Conservation (phyloP, 441 rosid genomes). For the Jatropha podagrica region DNA sequence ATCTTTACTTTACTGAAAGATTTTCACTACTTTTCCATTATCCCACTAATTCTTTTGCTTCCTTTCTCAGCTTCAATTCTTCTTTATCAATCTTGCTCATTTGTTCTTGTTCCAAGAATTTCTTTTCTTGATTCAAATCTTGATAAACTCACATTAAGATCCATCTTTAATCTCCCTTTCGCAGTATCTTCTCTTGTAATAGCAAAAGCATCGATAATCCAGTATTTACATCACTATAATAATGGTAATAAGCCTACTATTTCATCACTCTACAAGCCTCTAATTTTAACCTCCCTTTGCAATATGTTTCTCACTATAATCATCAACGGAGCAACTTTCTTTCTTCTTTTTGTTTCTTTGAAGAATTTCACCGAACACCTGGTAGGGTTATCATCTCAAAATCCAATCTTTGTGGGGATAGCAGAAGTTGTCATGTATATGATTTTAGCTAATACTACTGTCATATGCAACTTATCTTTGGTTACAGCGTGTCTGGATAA, state of each 20-base stretch:
- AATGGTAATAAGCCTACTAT: conserved; percentile 3
- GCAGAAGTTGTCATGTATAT: conserved; percentile 13
- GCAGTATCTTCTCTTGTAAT: conserved; percentile 31
- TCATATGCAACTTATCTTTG: conserved; percentile 35
- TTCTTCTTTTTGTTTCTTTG: conserved; percentile 15
- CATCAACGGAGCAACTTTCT: conserved; percentile 5
- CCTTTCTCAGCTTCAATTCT: conserved; percentile 47
- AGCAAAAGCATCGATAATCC: conserved; percentile 35
- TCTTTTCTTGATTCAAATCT: conserved; percentile 11
- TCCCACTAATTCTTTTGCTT: conserved; percentile 32
- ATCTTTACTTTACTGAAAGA: conserved; percentile 40
- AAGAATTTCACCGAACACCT: conserved; percentile 7
- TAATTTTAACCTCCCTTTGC: conserved; percentile 3
- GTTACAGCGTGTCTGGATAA: conserved; percentile 24
- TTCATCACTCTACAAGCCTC: conserved; percentile 19
- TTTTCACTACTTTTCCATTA: conserved; percentile 26
- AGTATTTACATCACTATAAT: conserved; percentile 17
- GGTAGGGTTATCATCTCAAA: neutral
- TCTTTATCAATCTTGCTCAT: conserved; percentile 17
- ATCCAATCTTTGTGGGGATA: neutral
- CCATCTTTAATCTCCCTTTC: conserved; percentile 21
- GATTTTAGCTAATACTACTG: conserved; percentile 23
- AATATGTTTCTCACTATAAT: conserved; percentile 17
- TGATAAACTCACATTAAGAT: conserved; percentile 1
- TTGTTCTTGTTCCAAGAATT: neutral